Conservation (phyloP, 2,329 filamentous ascomycete genomes). For the Cephalotrichum gorgonifer region DNA sequence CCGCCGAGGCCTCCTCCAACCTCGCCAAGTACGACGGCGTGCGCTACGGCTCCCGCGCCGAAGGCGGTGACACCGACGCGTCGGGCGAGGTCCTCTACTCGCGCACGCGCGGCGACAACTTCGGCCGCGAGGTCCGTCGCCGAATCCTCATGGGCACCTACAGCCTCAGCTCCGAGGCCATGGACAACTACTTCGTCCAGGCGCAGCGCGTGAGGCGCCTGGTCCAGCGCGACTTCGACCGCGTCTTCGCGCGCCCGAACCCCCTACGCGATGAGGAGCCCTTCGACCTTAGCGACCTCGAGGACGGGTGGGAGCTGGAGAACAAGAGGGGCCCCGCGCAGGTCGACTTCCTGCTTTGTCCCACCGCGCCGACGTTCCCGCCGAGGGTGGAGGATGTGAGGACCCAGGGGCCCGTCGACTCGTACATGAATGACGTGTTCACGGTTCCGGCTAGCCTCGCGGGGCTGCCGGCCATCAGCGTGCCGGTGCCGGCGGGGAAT, state of each 20-base stretch:
- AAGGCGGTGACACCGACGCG: conserved; percentile 36
- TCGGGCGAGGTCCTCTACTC: conserved; percentile 62
- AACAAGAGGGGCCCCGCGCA: conserved; percentile 48
- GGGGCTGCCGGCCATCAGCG: conserved; percentile 76
- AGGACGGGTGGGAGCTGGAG: conserved; percentile 37
- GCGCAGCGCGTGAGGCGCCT: conserved; percentile 79
- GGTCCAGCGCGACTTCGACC: conserved; percentile 79
- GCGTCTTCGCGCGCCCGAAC: conserved; percentile 60
- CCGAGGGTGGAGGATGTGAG: conserved; percentile 52
- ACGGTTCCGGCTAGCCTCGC: conserved; percentile 92
- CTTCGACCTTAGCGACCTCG: conserved; percentile 52
- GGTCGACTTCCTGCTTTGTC: conserved; percentile 80
- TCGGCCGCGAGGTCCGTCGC: conserved; percentile 77
- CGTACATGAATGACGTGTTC: conserved; percentile 89
- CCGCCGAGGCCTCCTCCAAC: conserved; percentile 91
- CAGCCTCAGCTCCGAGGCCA: conserved; percentile 77
- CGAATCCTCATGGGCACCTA: conserved; percentile 86
- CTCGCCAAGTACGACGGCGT: conserved; percentile 94
- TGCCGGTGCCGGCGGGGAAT: conserved; percentile 40
- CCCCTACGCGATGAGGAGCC: conserved; percentile 45
- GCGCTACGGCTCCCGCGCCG: conserved; percentile 63
- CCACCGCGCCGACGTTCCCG: conserved; percentile 71
- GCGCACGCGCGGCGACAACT: conserved; percentile 59
- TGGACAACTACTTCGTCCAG: conserved; percentile 94
- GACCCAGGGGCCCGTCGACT: conserved; percentile 51